A percentile compares a stretch with the other conserved stretches of the same genome.
These are phyloP conservation scores for Podospora australis DNA, from an alignment of 495 filamentous ascomycete genomes.

Conservation along the genomic window DNA sequence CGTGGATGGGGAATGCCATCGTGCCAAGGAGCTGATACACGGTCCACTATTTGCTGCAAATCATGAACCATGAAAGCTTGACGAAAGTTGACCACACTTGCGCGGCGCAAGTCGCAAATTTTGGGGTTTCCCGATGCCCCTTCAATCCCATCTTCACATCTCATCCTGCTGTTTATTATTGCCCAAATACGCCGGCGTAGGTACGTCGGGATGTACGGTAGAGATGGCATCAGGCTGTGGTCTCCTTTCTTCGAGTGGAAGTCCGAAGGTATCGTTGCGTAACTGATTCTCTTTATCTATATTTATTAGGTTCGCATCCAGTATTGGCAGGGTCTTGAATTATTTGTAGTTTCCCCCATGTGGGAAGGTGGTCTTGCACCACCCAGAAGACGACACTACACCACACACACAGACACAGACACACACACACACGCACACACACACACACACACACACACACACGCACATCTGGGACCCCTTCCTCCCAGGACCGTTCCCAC, in stretches of 20 bases:
- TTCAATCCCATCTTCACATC: background rate
- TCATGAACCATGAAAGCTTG: conserved; percentile 10
- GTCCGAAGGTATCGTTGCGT: too few relatives aligned
- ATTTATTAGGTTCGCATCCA: too few relatives aligned
- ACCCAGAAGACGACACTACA: too few relatives aligned
- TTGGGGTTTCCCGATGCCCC: background rate
- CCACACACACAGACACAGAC: background rate
- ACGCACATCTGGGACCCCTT: background rate
- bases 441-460: conserved; percentile 4
- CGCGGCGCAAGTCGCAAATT: background rate
- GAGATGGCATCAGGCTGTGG: too few relatives aligned
- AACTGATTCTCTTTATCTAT: too few relatives aligned
- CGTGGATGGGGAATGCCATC: conserved; percentile 16
- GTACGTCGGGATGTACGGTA: too few relatives aligned
- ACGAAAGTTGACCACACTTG: background rate
- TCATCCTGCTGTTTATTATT: background rate
- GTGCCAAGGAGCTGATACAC: conserved; percentile 28
- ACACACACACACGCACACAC: background rate
- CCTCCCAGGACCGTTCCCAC: background rate
- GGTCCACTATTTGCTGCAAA: conserved; percentile 18
- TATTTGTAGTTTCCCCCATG: too few relatives aligned
- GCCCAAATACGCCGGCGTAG: too few relatives aligned
- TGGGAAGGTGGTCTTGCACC: too few relatives aligned
- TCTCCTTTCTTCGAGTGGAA: too few relatives aligned
- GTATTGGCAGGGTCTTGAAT: too few relatives aligned